Conservation (phyloP, 441 rosid species). For the Heliophila coronopifolia region DNA sequence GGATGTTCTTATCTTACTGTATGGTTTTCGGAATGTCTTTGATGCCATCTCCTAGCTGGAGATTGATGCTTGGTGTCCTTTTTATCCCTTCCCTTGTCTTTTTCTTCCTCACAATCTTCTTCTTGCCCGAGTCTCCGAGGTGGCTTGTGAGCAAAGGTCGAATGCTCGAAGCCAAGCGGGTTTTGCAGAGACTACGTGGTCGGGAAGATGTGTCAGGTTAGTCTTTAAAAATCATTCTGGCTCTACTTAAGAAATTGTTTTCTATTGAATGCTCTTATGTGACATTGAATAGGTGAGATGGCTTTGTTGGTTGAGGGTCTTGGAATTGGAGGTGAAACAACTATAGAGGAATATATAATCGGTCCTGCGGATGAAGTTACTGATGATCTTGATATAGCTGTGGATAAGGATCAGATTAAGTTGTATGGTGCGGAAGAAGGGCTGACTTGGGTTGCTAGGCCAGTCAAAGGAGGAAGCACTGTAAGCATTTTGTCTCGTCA, state of each 20-base stretch:
- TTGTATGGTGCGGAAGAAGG: constrained; percentile 47
- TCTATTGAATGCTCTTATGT: constrained; percentile 3
- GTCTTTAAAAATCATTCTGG: not conserved
- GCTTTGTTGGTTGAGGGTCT: constrained; percentile 64
- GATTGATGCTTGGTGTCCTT: constrained; percentile 59
- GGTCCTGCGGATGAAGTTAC: constrained; percentile 39
- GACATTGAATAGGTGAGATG: constrained; percentile 49
- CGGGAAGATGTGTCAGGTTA: constrained; percentile 57
- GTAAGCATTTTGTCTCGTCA: constrained; percentile 61
- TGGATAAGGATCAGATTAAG: constrained; percentile 45
- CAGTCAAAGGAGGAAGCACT: constrained; percentile 38
- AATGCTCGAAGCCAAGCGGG: constrained; percentile 48
- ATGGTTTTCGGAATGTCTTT: constrained; percentile 56
- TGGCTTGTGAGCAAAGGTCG: constrained; percentile 60
- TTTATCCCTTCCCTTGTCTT: constrained; percentile 43
- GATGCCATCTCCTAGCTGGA: constrained; percentile 49
- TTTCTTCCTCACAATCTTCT: constrained; percentile 36
- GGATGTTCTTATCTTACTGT: constrained; percentile 57
- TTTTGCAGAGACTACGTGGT: constrained; percentile 48
- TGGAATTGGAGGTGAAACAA: constrained; percentile 49
- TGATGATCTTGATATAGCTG: constrained; percentile 40
- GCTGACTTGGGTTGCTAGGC: constrained; percentile 50
- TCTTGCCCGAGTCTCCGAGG: constrained; percentile 61
- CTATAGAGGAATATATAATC: constrained; percentile 56
- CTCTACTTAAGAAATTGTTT: not conserved